Conservation (phyloP, 306 rosid genomes). For the Fragaria nilgerrensis region DNA sequence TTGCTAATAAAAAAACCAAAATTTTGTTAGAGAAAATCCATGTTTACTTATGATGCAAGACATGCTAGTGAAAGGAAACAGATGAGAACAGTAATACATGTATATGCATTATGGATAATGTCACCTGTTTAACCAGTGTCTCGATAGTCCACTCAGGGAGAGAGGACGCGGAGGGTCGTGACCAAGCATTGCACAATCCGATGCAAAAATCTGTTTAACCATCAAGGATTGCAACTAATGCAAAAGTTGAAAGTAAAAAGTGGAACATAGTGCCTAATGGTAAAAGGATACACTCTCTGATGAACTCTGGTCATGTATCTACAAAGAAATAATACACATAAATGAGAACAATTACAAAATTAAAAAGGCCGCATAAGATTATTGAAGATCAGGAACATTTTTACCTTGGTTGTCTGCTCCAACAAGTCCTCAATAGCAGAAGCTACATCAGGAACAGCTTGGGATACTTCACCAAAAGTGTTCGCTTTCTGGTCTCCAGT, state of each 20-base stretch:
- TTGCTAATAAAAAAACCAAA: not conserved
- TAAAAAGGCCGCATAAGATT: conserved; percentile 2
- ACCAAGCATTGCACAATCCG: conserved; percentile 55
- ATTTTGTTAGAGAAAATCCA: not conserved
- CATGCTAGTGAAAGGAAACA: not conserved
- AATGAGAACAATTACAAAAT: conserved; percentile 30
- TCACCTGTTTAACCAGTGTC: conserved; percentile 78
- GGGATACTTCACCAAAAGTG: conserved; percentile 36
- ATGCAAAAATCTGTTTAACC: conserved; percentile 52
- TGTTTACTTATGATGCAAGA: not conserved
- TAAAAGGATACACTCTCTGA: conserved; percentile 76
- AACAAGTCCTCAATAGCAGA: conserved; percentile 92
- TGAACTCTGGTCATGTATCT: conserved; percentile 81
- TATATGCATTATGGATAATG: not conserved
- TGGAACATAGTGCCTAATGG: not conserved
- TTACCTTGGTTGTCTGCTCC: conserved; percentile 95
- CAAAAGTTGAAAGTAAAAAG: conserved; percentile 21
- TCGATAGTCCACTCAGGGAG: conserved; percentile 60
- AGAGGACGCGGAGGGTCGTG: conserved; percentile 59
- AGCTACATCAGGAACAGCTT: conserved; percentile 87
- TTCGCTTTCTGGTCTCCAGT: conserved; percentile 38
- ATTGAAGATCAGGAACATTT: conserved; percentile 27
- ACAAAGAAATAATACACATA: conserved; percentile 20
- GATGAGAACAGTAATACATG: not conserved
- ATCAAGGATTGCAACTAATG: conserved; percentile 49